phyloP scores from a whole-genome alignment of 768 basidiomycete species.

The Exsudoporus frostii region DNA sequence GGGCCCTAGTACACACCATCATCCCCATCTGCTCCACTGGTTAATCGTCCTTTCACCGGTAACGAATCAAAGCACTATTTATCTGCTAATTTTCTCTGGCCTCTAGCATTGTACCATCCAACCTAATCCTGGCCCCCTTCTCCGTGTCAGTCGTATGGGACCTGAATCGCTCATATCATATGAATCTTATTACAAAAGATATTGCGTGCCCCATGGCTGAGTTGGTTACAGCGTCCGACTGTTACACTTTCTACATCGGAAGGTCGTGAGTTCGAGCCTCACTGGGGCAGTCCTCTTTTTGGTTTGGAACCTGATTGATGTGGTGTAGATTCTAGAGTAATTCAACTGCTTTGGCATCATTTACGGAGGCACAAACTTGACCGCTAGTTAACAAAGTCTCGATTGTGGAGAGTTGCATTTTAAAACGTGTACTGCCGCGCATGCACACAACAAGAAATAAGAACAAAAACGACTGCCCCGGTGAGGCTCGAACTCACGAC shows the following conservation, averaged over 20 bases:
- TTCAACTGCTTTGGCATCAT: too few species aligned
- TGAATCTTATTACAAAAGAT: neutral
- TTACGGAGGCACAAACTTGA: too few species aligned
- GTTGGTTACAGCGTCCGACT: slow-evolving; percentile 79
- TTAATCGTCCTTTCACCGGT: neutral
- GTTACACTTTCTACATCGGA: slow-evolving; percentile 51
- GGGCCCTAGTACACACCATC: too few species aligned
- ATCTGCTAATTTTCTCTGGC: neutral
- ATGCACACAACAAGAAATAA: too few species aligned
- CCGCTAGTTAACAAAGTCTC: too few species aligned
- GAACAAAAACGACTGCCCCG: slow-evolving; percentile 41
- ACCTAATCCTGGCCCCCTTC: neutral
- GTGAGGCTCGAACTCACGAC: slow-evolving; percentile 70
- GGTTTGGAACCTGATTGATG: neutral
- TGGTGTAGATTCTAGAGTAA: too few species aligned
- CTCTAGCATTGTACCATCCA: neutral
- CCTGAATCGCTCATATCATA: neutral
- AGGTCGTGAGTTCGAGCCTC: slow-evolving; percentile 71
- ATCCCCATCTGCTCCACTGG: neutral
- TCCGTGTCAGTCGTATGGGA: neutral
- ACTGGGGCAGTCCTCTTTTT: slow-evolving; percentile 44
- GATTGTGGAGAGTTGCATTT: neutral
- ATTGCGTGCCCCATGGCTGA: slow-evolving; percentile 65
- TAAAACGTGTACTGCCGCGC: too few species aligned
- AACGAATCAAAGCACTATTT: neutral